Evolutionary conservation across 2,329 filamentous ascomycete species (phyloP), one percentile per base, ranked within the genome.

Genomic region (Calonectria henricotiae): DNA sequence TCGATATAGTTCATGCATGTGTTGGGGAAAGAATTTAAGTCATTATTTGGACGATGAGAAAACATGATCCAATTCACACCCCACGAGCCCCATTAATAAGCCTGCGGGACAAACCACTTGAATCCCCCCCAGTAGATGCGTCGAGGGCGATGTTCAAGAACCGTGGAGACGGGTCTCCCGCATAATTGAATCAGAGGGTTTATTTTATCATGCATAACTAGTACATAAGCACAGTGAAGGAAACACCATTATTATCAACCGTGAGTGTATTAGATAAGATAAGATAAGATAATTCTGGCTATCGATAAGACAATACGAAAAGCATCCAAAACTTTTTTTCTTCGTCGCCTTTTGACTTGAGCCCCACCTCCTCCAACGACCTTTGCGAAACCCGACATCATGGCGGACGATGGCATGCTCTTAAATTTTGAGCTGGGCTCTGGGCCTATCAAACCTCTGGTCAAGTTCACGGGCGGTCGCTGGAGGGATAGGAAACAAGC

Each of bases 391-490:
- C 70, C 61, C 61, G 64, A 70, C 65, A 73, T 43, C 71, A 98
- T 98, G 95, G 94, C 94, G 62, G 95, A 98, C 86, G 94, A 97
- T 91, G 95, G 95, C 76, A 93, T 99, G 90, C 89, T 98, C 68
- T 86, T 98, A 80, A 98, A 98, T 78, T 98, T 98, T 81, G 91
- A 94, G 77, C 86, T 98, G 68, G 89, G 90, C 32, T 91, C 94
- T 71, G 88, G 86, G 20, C 88, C 92, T 13, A 81, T 94, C 65
- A 88, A 91, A 70, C 86, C 88, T 6, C 85, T 89, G 65, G 85
- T 89, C 71, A 90, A 87, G 75, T 94, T 97, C 82, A 96, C 93
- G 80, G 96, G 96, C 75, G 96, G 96, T n/a, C 90, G 90, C 77
- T 99, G 96, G 96, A 93, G 93, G 79, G 95, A 98, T 80, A 90